These are phyloP conservation scores for Xylaria cubensis DNA, from an alignment of 495 filamentous ascomycete species.

Conservation along the genomic window DNA sequence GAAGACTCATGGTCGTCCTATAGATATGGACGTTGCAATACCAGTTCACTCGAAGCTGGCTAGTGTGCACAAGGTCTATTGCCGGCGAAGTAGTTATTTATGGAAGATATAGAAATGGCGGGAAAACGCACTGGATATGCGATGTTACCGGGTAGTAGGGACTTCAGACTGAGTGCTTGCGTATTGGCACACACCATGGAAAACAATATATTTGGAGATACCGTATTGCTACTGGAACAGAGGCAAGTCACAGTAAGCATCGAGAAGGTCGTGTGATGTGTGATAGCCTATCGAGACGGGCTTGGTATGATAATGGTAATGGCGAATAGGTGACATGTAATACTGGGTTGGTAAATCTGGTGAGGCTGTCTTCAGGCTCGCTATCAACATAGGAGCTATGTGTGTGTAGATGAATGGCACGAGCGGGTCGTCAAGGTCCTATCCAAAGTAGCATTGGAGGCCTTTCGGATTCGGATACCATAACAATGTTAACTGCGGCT, in stretches of 20 bases:
- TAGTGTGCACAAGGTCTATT: background rate
- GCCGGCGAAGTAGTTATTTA: background rate
- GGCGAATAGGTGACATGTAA: background rate
- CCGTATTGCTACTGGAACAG: background rate
- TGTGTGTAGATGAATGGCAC: background rate
- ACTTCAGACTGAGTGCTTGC: background rate
- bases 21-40: background rate
- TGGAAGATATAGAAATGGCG: background rate
- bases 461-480: background rate
- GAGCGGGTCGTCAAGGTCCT: background rate
- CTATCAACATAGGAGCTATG: background rate
- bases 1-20: background rate
- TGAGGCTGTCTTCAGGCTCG: background rate
- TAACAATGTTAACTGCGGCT: background rate
- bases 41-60: background rate
- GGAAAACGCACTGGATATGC: background rate
- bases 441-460: background rate
- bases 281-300: background rate
- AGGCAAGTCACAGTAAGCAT: background rate
- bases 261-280: background rate
- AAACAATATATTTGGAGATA: background rate
- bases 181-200: background rate
- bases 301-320: background rate
- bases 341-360: background rate
- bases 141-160: background rate